phyloP scores from a whole-genome alignment of 352 stramenopile species.

The Pythium myriotylum region DNA sequence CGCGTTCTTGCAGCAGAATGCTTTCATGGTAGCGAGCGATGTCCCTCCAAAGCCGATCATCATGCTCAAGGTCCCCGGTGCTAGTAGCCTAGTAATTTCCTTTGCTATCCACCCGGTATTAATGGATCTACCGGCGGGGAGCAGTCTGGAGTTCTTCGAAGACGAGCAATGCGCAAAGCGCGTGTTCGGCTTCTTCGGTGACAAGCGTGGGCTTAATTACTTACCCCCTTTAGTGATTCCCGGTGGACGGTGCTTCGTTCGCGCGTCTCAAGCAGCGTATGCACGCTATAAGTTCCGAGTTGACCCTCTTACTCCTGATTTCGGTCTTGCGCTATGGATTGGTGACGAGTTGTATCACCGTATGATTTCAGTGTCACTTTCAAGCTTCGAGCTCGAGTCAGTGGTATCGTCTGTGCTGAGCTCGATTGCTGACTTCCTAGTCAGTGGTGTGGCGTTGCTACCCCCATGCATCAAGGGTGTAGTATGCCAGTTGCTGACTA shows the following conservation, averaged over 20 bases:
- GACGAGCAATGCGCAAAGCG: slow-evolving; percentile 64
- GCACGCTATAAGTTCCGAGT: slow-evolving; percentile 84
- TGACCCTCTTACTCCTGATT: slow-evolving; percentile 63
- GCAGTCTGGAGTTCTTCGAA: slow-evolving; percentile 70
- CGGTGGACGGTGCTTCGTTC: slow-evolving; percentile 67
- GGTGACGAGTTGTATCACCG: slow-evolving; percentile 70
- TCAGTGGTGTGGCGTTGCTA: slow-evolving; percentile 33
- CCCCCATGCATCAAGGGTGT: slow-evolving; percentile 50
- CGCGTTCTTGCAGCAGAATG: slow-evolving; percentile 46
- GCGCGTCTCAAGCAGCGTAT: slow-evolving; percentile 61
- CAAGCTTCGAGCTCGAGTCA: slow-evolving; percentile 63
- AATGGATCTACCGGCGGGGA: slow-evolving; percentile 75
- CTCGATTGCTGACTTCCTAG: slow-evolving; percentile 52
- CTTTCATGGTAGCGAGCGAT: slow-evolving; percentile 70
- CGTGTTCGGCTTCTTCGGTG: slow-evolving; percentile 77
- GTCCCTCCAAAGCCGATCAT: slow-evolving; percentile 65
- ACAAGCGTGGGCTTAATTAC: slow-evolving; percentile 71
- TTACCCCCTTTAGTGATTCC: slow-evolving; percentile 62
- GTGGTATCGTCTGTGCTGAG: slow-evolving; percentile 54
- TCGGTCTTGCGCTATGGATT: slow-evolving; percentile 77
- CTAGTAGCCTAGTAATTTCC: slow-evolving; percentile 74
- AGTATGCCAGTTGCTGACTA: slow-evolving; percentile 56
- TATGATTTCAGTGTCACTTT: slow-evolving; percentile 49
- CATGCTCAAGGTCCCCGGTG: slow-evolving; percentile 59
- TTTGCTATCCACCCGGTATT: slow-evolving; percentile 78